Evolutionary conservation across 306 rosid species (phyloP).

Genomic region (Quercus aquifolioides): DNA sequence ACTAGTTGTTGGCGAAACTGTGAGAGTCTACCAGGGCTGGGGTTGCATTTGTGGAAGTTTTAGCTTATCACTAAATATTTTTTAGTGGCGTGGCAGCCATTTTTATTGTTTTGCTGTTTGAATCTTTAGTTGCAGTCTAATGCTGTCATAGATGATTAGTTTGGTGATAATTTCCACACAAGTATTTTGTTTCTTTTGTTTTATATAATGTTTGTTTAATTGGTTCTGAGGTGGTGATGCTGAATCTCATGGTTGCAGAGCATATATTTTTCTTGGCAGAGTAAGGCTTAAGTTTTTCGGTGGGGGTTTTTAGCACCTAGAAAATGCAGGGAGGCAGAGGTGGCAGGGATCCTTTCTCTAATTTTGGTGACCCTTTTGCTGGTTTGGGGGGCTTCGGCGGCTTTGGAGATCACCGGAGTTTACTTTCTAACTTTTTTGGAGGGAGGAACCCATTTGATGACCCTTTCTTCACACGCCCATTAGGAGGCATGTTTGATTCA

Average conservation of each 20-base stretch:
- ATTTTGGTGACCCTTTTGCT: conserved; percentile 58
- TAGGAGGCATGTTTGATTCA: conserved; percentile 63
- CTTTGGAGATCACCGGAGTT: conserved; percentile 54
- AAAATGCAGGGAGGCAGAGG: conserved; percentile 71
- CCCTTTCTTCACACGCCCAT: conserved; percentile 76
- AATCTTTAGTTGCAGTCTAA: background rate
- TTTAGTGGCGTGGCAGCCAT: background rate
- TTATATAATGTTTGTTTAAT: background rate
- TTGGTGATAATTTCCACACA: background rate
- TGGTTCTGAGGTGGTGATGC: background rate
- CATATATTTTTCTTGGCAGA: background rate
- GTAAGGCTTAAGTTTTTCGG: background rate
- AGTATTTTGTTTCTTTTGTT: background rate
- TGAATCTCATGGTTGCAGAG: background rate
- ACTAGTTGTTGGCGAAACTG: background rate
- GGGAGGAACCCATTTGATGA: conserved; percentile 83
- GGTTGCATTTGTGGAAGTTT: background rate
- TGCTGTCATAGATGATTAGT: background rate
- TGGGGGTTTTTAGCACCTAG: conserved; percentile 18
- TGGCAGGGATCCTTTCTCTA: conserved; percentile 48
- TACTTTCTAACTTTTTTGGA: conserved; percentile 56
- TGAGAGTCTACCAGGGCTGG: background rate
- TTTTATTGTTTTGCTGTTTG: background rate
- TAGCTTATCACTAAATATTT: background rate
- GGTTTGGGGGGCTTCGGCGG: conserved; percentile 67